A percentile compares a stretch with the other conserved stretches of the same genome.
These are phyloP conservation scores for Saxophila tyrrhenica DNA, from an alignment of 495 filamentous ascomycete species.

Conservation along the genomic window DNA sequence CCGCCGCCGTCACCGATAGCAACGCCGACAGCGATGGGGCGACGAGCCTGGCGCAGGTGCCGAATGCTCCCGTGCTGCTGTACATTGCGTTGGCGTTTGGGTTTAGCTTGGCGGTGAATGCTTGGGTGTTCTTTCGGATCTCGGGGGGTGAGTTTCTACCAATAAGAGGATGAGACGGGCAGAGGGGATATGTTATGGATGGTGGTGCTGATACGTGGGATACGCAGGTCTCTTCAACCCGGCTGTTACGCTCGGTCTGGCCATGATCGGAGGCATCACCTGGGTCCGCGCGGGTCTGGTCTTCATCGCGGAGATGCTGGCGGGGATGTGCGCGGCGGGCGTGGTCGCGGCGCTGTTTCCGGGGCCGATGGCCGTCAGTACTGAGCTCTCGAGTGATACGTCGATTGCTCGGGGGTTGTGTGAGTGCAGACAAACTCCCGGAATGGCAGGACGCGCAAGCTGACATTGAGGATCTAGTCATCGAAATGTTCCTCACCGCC, in stretches of 20 bases:
- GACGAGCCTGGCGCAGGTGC: conserved; percentile 7
- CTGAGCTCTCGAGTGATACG: conserved; percentile 33
- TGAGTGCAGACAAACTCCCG: not conserved
- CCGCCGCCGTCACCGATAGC: conserved; percentile 8
- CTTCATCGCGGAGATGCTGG: conserved; percentile 45
- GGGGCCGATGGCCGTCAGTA: conserved; percentile 36
- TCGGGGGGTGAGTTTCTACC: conserved; percentile 15
- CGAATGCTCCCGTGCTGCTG: conserved; percentile 18
- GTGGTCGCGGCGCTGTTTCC: conserved; percentile 44
- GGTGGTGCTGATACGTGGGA: not conserved
- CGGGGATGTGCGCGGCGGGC: conserved; percentile 43
- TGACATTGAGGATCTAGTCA: conserved; percentile 26
- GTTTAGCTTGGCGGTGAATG: conserved; percentile 24
- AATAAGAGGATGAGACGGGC: not conserved
- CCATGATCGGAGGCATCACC: conserved; percentile 44
- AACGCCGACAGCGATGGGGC: not conserved
- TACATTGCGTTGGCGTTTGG: conserved; percentile 24
- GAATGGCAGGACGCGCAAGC: not conserved
- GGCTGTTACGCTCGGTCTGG: conserved; percentile 41
- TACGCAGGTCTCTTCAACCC: conserved; percentile 25
- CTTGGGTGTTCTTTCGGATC: conserved; percentile 27
- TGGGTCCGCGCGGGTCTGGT: conserved; percentile 40
- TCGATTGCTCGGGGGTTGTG: conserved; percentile 38
- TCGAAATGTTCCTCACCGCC: conserved; percentile 44
- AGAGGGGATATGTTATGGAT: too few relatives aligned